Evolutionary conservation across 2,329 filamentous ascomycete species (phyloP), one percentile per base, ranked within the genome.

Genomic region (Phoma sp.): DNA sequence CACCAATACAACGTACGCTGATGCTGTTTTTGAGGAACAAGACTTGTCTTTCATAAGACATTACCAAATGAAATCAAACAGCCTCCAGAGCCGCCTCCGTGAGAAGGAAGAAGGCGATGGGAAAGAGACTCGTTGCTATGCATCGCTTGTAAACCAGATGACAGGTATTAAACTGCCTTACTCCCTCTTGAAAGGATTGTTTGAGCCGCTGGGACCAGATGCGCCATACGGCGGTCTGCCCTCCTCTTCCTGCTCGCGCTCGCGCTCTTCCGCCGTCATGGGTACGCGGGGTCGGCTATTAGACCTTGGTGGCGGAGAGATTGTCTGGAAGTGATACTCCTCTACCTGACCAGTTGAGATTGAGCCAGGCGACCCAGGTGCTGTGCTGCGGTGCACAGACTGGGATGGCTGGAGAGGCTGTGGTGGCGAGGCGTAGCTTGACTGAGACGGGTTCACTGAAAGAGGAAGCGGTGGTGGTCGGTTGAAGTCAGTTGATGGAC

Each of bases 301-400:
- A 2, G 62, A 65, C 14, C 66, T 64, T 3, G 67, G 66, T 1
- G 69, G 70, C 9, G 70, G 69, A 0, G 58, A 49, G 67, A 73
- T 73, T 6, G 59, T 65, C 33, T 73, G 70, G 47, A 69, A 72
- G 18, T 69, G 65, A 18, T 62, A 71, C 41, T 73, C 71, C 37
- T 73, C 69, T 18, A 71, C 61, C 18, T 68, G 57, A 5, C 68
- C 69, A 0, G 71, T 72, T 0, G 70, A 70, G 4, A 72, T 59
- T 0, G 72, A 73, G 30, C 44, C 64, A 4, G 71, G 70, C n/a
- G 68, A 71, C 4, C 59, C 60, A 2, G 70, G 70, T 1, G 57
- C 60, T n/a, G 59, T 62, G 48, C 47, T 65, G 13, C 65, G 67
- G 4, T 61, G 59, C 32, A 50, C 41, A 14, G 59, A 54, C 29